Conservation (phyloP, 441 rosid genomes). For the Flueggea neowawraea region DNA sequence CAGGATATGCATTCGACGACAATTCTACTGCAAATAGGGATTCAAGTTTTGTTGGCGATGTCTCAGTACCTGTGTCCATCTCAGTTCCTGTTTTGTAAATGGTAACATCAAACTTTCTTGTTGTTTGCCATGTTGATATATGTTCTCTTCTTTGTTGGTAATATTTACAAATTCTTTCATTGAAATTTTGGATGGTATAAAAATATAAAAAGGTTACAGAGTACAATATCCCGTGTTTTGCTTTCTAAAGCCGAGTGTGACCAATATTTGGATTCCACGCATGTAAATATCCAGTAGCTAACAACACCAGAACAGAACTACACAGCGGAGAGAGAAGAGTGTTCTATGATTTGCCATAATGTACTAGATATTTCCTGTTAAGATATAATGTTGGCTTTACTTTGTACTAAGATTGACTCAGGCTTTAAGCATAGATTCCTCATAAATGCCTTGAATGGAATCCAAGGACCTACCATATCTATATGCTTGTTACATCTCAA, state of each 20-base stretch:
- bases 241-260: constrained; percentile 19
- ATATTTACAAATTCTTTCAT: constrained; percentile 63
- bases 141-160: constrained; percentile 36
- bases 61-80: constrained; percentile 61
- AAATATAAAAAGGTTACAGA: constrained; percentile 18
- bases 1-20: constrained; percentile 61
- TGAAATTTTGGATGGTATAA: constrained; percentile 32
- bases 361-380: no score
- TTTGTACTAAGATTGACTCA: neutral
- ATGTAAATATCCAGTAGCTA: constrained; percentile 12
- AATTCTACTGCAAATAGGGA: constrained; percentile 53
- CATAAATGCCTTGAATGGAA: neutral
- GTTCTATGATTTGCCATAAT: no score
- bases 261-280: constrained; percentile 7
- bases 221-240: constrained; percentile 7
- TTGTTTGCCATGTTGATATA: constrained; percentile 20
- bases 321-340: no score
- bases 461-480: neutral
- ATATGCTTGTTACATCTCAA: neutral
- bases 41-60: constrained; percentile 51
- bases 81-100: constrained; percentile 80
- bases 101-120: constrained; percentile 18
- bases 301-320: constrained; percentile 7
- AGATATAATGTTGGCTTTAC: neutral
- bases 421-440: neutral